Base-by-base conservation (phyloP, 257 asterid species). In the Verbena officinalis region DNA sequence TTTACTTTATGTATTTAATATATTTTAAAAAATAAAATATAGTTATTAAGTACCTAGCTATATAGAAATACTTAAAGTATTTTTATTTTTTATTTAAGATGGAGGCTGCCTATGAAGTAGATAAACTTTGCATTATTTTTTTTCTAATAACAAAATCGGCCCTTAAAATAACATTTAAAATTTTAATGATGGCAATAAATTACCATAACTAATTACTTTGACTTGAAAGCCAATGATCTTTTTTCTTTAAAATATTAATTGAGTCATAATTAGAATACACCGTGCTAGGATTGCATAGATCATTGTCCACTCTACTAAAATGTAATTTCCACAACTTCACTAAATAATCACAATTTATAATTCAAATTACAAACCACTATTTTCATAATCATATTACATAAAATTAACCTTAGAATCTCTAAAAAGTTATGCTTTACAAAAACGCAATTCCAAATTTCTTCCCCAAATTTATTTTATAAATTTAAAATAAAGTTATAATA, bases 221-320 rank as follows among this genome's bases (percentile, higher is more conserved):
- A 56, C 71, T 56, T 16, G 13, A 34, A 63, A 11, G 9, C 9
- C 40, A 13, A 16, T 17, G 0, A 38, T 36, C 4, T 1, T 49
- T n/a, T 21, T 8, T 1, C 16, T 5, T 16, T 4, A 39, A 27
- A 42, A 27, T 9, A 51, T 23, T 30, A 23, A 15, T 23, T 24
- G 23, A 57, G 43, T 60, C 67, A 59, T 49, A 58, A 58, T 21
- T 59, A 17, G 1, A 45, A 48, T 24, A 52, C 55, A 23, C 30
- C 33, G 5, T 15, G 62, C 22, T 12, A 51, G 14, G 10, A 22
- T 36, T 3, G 40, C 55, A 39, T 2, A 51, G 38, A 20, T 15
- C 56, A 53, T 52, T n/a, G n/a, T n/a, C n/a, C n/a, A n/a, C n/a
- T 42, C 36, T 33, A 46, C 14, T 63, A 45, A 8, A 5, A 21